These are phyloP conservation scores for Cicer cuneatum DNA, from an alignment of 306 rosid species.

Conservation along the genomic window DNA sequence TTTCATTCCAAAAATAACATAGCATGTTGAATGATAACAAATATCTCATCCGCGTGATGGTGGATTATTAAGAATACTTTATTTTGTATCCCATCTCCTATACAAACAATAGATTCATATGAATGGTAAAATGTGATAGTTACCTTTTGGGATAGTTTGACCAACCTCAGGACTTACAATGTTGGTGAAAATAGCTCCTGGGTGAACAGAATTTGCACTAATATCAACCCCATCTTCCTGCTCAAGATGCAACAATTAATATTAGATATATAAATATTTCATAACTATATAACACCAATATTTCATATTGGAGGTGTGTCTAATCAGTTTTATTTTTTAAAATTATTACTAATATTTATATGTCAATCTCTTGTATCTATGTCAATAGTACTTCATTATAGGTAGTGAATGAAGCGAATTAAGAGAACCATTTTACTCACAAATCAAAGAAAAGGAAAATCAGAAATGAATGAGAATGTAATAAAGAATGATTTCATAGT, in stretches of 20 bases:
- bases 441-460: no score
- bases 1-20: no score
- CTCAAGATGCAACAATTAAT: slow-evolving; percentile 41
- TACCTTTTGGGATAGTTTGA: slow-evolving; percentile 49
- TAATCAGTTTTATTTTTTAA: no score
- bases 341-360: no score
- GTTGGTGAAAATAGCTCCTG: slow-evolving; percentile 67
- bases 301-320: no score
- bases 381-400: no score
- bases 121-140: slow-evolving; percentile 24
- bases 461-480: no score
- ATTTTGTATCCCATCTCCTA: not conserved
- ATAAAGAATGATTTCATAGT: no score
- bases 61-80: slow-evolving; percentile 1
- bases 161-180: slow-evolving; percentile 56
- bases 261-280: slow-evolving; percentile 5
- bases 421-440: no score
- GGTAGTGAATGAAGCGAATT: no score
- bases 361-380: no score
- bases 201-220: slow-evolving; percentile 92
- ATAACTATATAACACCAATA: not conserved
- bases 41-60: not conserved
- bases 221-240: slow-evolving; percentile 71
- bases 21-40: not conserved
- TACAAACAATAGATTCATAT: slow-evolving; percentile 1